A percentile compares a stretch with the other conserved stretches of the same genome.
Conservation (phyloP, 345 rosid genomes). For the Citrus maxima region DNA sequence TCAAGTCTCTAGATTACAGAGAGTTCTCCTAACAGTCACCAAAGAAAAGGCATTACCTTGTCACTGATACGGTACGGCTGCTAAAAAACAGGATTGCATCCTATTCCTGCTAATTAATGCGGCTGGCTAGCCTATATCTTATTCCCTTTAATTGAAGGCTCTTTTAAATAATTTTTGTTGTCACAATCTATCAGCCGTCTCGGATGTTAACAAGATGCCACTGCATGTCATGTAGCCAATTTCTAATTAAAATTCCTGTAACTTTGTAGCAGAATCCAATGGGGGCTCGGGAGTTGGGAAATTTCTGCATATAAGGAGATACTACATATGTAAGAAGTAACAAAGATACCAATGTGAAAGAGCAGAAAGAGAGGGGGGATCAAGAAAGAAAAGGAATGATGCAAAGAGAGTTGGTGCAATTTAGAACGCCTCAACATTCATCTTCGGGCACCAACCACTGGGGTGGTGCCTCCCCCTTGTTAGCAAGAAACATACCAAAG, state of each 20-base stretch:
- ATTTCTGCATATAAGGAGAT: constrained; percentile 12
- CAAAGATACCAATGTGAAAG: background rate
- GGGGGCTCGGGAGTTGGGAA: constrained; percentile 5
- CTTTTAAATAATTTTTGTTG: background rate
- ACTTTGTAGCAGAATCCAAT: constrained; percentile 21
- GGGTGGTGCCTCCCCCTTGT: constrained; percentile 62
- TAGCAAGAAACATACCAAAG: constrained; percentile 49
- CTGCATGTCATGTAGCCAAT: background rate
- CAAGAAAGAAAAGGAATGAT: constrained; percentile 11
- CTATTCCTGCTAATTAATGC: background rate
- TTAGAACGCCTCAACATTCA: constrained; percentile 59
- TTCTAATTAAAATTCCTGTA: background rate
- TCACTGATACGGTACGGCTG: background rate
- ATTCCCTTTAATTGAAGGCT: background rate
- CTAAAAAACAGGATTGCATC: background rate
- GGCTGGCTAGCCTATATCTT: background rate
- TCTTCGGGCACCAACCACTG: constrained; percentile 49
- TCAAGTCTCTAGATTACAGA: background rate
- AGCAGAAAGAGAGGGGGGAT: background rate
- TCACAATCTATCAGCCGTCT: background rate
- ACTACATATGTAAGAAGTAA: background rate
- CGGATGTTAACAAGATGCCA: background rate
- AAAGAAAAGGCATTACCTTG: background rate
- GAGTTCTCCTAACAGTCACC: background rate
- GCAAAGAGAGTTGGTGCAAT: constrained; percentile 30